Base-by-base conservation (phyloP, 129 eudicot genomes). In the Erigeron canadensis region DNA sequence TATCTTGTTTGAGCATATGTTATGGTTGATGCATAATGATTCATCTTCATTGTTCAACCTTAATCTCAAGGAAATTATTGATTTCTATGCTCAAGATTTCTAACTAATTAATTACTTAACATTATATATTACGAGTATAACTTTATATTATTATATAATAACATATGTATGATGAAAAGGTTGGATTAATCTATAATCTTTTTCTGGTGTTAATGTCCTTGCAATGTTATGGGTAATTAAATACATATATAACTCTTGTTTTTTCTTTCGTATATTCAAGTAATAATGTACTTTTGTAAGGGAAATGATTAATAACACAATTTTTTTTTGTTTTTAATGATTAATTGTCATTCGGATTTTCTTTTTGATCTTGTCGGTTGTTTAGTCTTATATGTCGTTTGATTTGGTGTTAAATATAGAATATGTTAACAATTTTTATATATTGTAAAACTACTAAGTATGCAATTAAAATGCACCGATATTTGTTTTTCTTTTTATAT, bases 1-100 rank as follows among this genome's bases (percentile, higher is more conserved):
- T 1, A 89, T 89, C 12, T 84, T 89, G 85, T 89, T 89, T 80
- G 96, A 89, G 83, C 96, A 86, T 42, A 74, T 89, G 96, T 67
- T 89, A 75, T 89, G 96, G 96, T 78, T 89, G 86, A 84, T 89
- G 89, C 69, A 82, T 69, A 89, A 89, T 84, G 96, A 89, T 76
- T 75, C 75, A 17, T 82, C 92, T 41, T 80, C 89, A 34, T 82
- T 89, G 74, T 80, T 89, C 74, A 74, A 86, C 73, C 92, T 89
- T 44, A 86, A 89, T 71, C 81, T 89, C 60, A 73, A 74, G 37
- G 96, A 89, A 61, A 86, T 89, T 59, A 74, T 89, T 69, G 96
- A 89, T 43, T 89, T 89, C 63, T 89, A 89, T 73, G 81, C 92
- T 75, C 96, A 84, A 65, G 92, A 89, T 81, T 78, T 51, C 56